Base-by-base conservation (phyloP, 495 filamentous ascomycete genomes). In the Lophium mytilinum region DNA sequence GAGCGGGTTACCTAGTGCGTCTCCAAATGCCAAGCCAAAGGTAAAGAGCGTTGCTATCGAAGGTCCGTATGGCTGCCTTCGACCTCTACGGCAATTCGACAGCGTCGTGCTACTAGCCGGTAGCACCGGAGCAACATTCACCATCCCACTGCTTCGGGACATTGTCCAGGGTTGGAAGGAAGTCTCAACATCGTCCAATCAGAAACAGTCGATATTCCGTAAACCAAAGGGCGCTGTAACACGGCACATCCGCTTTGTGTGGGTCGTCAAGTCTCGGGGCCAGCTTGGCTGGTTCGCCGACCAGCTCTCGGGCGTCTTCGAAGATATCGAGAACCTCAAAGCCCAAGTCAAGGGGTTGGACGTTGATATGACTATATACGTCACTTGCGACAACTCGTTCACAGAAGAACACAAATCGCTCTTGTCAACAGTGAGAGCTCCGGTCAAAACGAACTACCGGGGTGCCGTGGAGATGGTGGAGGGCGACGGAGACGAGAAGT, bases 211-310 rank as follows among this genome's bases (percentile, higher is more conserved):
- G 15, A 49, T 58, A 45, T 66, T 70, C 11, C 68, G 63, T 18
- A 53, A 55, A 17, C 71, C 72, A 55, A 67, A 58, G 7, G 58
- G 70, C 1, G 67, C 72, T 6, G 88, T 82, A 51, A 86, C 82
- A 11, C 81, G 83, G 55, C 75, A 80, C 35, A 69, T 91, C 11
- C 78, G 82, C 11, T 88, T 92, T 54, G 72, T 92, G 1, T 83
- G 90, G 74, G 80, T 88, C 18, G 80, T 92, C 39, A 87, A 82
- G 60, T 79, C 81, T 30, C 78, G 79, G 0, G 77, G 81, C 9
- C 85, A 91, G 57, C 69, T 87, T n/a, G 74, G 69, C 33, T 90
- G 83, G 76, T 89, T 89, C 58, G 75, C 80, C n/a, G 67, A 71
- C 10, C 78, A 84, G 57, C 71, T 95, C 2, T 73, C 76, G 15